Evolutionary conservation across 352 stramenopile species (phyloP), one percentile per base, ranked within the genome.

Genomic region (Elongisporangium anandrum): DNA sequence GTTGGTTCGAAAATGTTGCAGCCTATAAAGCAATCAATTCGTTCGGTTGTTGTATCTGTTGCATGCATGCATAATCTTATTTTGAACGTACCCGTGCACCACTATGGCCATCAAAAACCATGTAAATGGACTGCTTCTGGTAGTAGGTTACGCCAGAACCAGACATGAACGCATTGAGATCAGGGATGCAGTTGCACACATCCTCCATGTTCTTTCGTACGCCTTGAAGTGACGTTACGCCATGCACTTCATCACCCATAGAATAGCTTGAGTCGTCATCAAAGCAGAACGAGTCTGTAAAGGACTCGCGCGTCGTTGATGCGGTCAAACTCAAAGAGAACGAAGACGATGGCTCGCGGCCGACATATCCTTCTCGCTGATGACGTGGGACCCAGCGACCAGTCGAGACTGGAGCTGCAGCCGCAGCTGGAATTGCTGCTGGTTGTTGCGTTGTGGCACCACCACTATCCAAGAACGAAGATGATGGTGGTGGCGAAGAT

Each of bases 101-200:
- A 51, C 81, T 88, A 50, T 95, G 86, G 3, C 86, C 86, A 61
- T 95, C 86, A 72, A 94, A 95, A 48, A 95, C 66, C 21, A 83
- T 81, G 58, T 93, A 95, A 50, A 93, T 70, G 20, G 84, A 77
- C 53, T 93, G 83, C 50, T 74, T 81, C 6, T 73, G 57, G 17
- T 79, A 62, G 52, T 73, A 81, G 50, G 76, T 63, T 7, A 72
- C 48, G 13, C 68, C 68, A 41, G 29, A 41, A 48, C 67, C 51
- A 17, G 61, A 68, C 59, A 87, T 63, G 13, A 81, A 69, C 24
- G 75, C 57, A 20, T 87, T 92, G 26, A 94, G 60, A 39, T 94
- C 76, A 5, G 86, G 84, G 15, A 92, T 80, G 59, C 82, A 92
- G 63, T 79, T 89, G 60, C 83, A 92, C 54, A 95, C 78, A 52